Conservation (phyloP, 371 early-diverging fungal genomes). For the Haplosporangium sp. region DNA sequence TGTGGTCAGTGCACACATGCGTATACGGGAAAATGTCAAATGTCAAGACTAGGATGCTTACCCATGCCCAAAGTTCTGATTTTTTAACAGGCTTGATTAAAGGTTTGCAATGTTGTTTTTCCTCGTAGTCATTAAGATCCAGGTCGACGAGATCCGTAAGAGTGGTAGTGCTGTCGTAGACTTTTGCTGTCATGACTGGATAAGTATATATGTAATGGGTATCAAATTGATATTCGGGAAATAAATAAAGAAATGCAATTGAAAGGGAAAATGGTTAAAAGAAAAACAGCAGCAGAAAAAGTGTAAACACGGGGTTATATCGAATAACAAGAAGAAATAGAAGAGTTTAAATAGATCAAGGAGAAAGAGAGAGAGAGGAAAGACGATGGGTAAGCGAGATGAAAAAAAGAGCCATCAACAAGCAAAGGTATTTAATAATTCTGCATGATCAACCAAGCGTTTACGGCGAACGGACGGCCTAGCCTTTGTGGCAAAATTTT, state of each 20-base stretch:
- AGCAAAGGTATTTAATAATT: not conserved
- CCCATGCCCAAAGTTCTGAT: constrained; percentile 52
- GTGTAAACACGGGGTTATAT: not conserved
- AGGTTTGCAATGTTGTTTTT: constrained; percentile 19
- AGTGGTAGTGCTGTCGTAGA: not conserved
- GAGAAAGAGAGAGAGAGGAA: not conserved
- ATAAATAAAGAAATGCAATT: not conserved
- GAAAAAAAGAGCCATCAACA: no score
- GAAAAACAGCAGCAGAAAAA: not conserved
- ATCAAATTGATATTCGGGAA: not conserved
- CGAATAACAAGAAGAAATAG: not conserved
- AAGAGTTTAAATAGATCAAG: not conserved
- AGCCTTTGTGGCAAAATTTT: no score
- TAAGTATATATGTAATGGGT: not conserved
- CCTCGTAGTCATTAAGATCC: constrained; percentile 23
- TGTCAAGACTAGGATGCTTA: not conserved
- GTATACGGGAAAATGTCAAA: no score
- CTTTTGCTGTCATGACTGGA: not conserved
- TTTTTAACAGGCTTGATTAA: constrained; percentile 22
- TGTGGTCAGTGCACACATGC: not conserved
- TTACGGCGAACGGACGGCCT: not conserved
- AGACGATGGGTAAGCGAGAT: not conserved
- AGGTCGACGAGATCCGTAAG: constrained; percentile 14
- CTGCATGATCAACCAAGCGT: not conserved
- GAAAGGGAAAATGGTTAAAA: not conserved